These are phyloP conservation scores for Physocladia obscura DNA, from an alignment of 192 early-diverging fungal species.

Conservation along the genomic window DNA sequence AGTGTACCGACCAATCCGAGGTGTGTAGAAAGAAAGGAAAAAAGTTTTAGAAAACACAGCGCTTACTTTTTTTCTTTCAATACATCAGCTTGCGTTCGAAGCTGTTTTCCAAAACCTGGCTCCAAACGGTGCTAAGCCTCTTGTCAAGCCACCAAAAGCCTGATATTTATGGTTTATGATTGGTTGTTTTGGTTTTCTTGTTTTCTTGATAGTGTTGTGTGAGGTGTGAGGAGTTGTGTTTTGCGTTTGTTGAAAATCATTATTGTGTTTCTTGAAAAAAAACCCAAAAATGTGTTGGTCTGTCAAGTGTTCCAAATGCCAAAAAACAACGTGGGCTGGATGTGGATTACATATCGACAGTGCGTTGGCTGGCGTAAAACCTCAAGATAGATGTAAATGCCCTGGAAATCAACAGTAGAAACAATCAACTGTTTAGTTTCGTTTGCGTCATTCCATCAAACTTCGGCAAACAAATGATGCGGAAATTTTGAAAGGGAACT, in stretches of 20 bases:
- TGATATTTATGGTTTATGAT: background rate
- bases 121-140: conserved; percentile 29
- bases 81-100: conserved; percentile 56
- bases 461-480: too few species aligned
- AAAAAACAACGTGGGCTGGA: conserved; percentile 31
- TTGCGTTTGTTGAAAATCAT: background rate
- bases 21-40: too few species aligned
- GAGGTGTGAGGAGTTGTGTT: too few species aligned
- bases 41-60: too few species aligned
- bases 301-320: conserved; percentile 21
- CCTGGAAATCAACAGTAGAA: background rate
- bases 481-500: too few species aligned
- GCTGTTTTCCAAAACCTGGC: conserved; percentile 66
- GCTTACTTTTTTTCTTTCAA: background rate
- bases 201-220: too few species aligned
- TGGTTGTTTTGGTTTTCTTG: background rate
- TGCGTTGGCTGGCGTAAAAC: conserved; percentile 17
- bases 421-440: too few species aligned
- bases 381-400: conserved; percentile 13
- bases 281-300: conserved; percentile 9
- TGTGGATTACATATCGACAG: conserved; percentile 30
- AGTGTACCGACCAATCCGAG: conserved; percentile 81
- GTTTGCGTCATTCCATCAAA: too few species aligned
- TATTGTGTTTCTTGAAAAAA: too few species aligned
- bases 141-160: conserved; percentile 31